Evolutionary conservation across 495 filamentous ascomycete species (phyloP).

Genomic region (Glutinoglossum americanum): DNA sequence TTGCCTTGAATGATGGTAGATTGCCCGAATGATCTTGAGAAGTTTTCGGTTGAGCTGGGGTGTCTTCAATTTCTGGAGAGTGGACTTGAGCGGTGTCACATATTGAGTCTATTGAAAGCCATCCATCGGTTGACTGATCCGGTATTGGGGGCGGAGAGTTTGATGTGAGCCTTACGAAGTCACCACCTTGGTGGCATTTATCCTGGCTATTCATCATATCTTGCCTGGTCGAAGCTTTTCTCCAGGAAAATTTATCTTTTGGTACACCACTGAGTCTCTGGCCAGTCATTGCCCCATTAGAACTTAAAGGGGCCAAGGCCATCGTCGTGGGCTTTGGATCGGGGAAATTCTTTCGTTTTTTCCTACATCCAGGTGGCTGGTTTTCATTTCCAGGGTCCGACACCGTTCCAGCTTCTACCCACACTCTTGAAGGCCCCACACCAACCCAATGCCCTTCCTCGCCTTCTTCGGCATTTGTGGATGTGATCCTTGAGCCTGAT

Average conservation of each 20-base stretch:
- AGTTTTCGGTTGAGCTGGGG: not conserved
- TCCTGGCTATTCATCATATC: not conserved
- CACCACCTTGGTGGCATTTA: not conserved
- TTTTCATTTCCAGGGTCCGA: not conserved
- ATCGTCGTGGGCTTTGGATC: not conserved
- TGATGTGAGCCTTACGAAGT: not conserved
- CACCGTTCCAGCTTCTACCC: not conserved
- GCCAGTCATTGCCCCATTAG: not conserved
- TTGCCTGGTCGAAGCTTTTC: not conserved
- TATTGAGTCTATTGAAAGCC: not conserved
- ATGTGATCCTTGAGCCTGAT: not conserved
- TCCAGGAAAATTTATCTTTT: conserved; percentile 5
- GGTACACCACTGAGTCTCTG: conserved; percentile 6
- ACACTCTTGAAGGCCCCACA: not conserved
- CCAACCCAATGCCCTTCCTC: not conserved
- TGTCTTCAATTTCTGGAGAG: not conserved
- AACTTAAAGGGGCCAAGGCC: not conserved
- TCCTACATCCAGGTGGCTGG: not conserved
- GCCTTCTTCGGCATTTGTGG: not conserved
- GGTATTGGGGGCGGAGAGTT: not conserved
- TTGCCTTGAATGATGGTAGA: conserved; percentile 26
- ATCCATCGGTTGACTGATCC: not conserved
- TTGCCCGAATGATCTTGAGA: not conserved
- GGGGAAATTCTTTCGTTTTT: not conserved
- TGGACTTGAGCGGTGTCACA: not conserved